These are phyloP conservation scores for Phyllosticta ampelicida DNA, from an alignment of 2,329 filamentous ascomycete genomes.

Conservation along the genomic window DNA sequence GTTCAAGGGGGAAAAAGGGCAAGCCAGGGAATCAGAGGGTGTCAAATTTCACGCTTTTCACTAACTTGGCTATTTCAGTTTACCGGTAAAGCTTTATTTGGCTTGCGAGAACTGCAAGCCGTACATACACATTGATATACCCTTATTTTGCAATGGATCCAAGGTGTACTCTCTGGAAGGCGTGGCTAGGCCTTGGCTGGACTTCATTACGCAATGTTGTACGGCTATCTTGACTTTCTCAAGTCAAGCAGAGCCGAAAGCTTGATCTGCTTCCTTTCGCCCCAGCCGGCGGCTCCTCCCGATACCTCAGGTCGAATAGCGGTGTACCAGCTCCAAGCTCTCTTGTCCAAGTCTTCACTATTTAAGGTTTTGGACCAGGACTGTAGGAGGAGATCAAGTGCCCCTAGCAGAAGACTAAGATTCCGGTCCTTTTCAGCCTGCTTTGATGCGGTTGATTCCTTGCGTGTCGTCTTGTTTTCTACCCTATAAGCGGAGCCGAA, in stretches of 20 bases:
- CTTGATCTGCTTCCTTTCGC: conserved; percentile 62
- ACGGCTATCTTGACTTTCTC: neutral
- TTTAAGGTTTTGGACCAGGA: conserved; percentile 62
- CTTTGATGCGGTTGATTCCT: conserved; percentile 41
- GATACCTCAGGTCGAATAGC: conserved; percentile 66
- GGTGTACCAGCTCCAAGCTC: conserved; percentile 75
- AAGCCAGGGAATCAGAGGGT: too few relatives aligned
- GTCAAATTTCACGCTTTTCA: too few relatives aligned
- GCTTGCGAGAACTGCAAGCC: too few relatives aligned
- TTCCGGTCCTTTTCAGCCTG: conserved; percentile 58
- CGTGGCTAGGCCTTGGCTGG: neutral
- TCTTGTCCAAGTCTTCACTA: conserved; percentile 57
- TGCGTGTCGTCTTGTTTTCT: conserved; percentile 31
- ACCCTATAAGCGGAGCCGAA: conserved; percentile 32
- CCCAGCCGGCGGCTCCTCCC: conserved; percentile 67
- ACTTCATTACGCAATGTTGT: neutral
- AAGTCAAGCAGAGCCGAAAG: conserved; percentile 47
- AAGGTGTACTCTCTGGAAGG: too few relatives aligned
- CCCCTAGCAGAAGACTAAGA: conserved; percentile 56
- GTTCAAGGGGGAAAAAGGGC: too few relatives aligned
- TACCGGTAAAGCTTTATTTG: too few relatives aligned
- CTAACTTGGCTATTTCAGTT: too few relatives aligned
- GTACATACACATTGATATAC: too few relatives aligned
- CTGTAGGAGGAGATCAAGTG: conserved; percentile 58
- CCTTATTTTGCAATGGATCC: too few relatives aligned